phyloP scores from a whole-genome alignment of 768 basidiomycete genomes.

The Agaricus subrufescens region DNA sequence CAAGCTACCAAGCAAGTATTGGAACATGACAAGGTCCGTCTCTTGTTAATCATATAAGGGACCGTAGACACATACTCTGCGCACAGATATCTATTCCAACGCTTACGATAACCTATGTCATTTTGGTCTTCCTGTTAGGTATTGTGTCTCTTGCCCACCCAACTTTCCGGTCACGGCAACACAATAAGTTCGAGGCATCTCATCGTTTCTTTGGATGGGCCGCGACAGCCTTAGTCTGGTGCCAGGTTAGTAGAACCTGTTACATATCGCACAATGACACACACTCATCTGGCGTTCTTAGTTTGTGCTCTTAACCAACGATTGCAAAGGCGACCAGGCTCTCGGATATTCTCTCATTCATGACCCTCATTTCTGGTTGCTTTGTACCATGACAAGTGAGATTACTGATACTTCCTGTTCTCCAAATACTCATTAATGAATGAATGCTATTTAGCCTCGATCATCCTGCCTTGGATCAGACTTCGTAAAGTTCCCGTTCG shows the following conservation, averaged over 20 bases:
- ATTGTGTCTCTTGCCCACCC: slow-evolving; percentile 53
- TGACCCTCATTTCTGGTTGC: slow-evolving; percentile 51
- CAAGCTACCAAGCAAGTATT: slow-evolving; percentile 48
- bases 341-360: slow-evolving; percentile 39
- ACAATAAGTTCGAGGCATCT: slow-evolving; percentile 49
- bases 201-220: slow-evolving; percentile 59
- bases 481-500: slow-evolving; percentile 52
- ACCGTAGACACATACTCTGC: neutral
- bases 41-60: neutral
- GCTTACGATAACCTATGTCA: slow-evolving; percentile 46
- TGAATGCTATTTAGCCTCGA: slow-evolving; percentile 28
- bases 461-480: slow-evolving; percentile 56
- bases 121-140: slow-evolving; percentile 40
- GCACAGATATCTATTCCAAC: slow-evolving; percentile 40
- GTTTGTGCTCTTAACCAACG: slow-evolving; percentile 49
- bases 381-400: slow-evolving; percentile 42
- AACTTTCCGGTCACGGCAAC: slow-evolving; percentile 36
- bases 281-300: slow-evolving; percentile 12
- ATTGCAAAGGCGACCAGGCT: slow-evolving; percentile 35
- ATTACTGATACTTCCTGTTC: neutral
- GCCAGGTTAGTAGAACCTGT: slow-evolving; percentile 31
- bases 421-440: neutral
- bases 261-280: no score
- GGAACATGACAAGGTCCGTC: slow-evolving; percentile 28
- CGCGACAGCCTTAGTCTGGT: slow-evolving; percentile 48